Conservation (phyloP, 805 yeast species). For the Metschnikowia colocasiae region DNA sequence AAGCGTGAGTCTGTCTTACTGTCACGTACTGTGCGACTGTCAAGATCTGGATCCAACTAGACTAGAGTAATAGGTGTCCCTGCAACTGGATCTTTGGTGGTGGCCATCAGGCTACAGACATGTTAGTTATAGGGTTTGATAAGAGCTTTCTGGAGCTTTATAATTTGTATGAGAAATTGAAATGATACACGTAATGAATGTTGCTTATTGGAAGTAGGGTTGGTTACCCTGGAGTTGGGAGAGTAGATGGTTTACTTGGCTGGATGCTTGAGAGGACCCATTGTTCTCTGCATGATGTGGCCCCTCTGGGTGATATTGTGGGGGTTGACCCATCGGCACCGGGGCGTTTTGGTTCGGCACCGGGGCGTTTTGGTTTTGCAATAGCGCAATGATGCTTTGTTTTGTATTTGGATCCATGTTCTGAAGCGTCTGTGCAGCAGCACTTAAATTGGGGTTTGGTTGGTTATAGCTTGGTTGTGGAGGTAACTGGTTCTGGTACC, state of each 20-base stretch:
- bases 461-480: background rate
- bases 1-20: too few relatives aligned
- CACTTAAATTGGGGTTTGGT: background rate
- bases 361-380: conserved; percentile 19
- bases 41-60: background rate
- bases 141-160: too few relatives aligned
- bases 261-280: background rate
- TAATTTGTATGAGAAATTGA: too few relatives aligned
- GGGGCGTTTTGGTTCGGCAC: conserved; percentile 11
- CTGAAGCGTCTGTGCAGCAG: conserved; percentile 18
- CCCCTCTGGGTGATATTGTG: background rate
- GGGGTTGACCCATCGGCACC: background rate
- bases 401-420: conserved; percentile 31
- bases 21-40: too few relatives aligned
- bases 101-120: too few relatives aligned
- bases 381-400: conserved; percentile 29
- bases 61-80: background rate
- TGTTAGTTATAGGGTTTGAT: too few relatives aligned
- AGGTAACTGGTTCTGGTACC: background rate
- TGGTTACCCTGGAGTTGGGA: conserved; percentile 12
- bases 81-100: too few relatives aligned
- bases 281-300: background rate
- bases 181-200: too few relatives aligned
- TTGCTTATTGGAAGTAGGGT: background rate
- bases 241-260: conserved; percentile 13